Base-by-base conservation (phyloP, 164 flowering plant species). In the Umbilicus rupestris region DNA sequence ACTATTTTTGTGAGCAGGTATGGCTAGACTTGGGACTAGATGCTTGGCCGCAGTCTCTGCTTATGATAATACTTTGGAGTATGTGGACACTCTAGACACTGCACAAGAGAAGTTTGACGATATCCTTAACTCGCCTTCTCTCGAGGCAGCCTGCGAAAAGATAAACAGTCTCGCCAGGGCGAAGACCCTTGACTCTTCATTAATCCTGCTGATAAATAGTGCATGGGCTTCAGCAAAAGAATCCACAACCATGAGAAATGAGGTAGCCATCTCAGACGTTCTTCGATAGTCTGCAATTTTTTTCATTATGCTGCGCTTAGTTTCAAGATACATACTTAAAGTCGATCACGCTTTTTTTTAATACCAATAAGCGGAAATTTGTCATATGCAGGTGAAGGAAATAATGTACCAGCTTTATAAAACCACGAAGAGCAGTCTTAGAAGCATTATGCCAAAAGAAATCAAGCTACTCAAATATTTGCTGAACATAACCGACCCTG, bases 181-280 rank as follows among this genome's bases (percentile, higher is more conserved):
- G 39, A 92, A 93, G 69, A 85, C 82, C 69, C 98, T 90, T 26
- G 91, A 90, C 77, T 90, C 98, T 52, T 90, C 98, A 10, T 77
- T 93, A 81, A 81, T 93, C 71, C 73, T 93, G 39, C 74, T 90
- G 80, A 90, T 93, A 71, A 90, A 88, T 63, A 79, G 87, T 74
- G 96, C 97, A 70, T 93, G 97, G 97, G 94, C 96, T 66, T 75
- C 90, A 16, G 97, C 98, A 59, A 90, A 84, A 72, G 96, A 83
- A 39, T 93, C 97, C 22, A 67, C 81, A 11, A 82, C 87, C 59
- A 83, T 92, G 92, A 88, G 76, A 67, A 85, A 81, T 70, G 98
- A 92, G 92, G 98, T 88, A 76, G 15, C 16, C 12, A 16, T 41
- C 2, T 10, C 7, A 44, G n/a, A 44, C 16, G 1, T 44, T 7